Base-by-base conservation (phyloP, 495 filamentous ascomycete species). In the Trichoderma asperelloides region DNA sequence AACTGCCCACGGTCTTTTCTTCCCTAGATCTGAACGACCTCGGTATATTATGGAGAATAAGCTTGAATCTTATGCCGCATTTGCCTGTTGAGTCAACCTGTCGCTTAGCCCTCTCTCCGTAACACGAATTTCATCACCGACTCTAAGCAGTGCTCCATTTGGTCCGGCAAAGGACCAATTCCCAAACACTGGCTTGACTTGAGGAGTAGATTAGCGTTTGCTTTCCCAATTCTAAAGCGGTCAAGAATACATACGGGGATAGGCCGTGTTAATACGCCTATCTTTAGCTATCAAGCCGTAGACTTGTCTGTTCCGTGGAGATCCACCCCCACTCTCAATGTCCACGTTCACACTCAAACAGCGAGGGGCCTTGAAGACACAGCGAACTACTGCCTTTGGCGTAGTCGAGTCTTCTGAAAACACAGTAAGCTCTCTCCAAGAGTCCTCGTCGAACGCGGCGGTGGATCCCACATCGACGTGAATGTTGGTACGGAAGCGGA, bases 361-460 rank as follows among this genome's bases (percentile, higher is more conserved):
- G 27, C 55, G 55, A 33, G 55, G 55, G 23, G 55, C 27, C 25
- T 60, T 60, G 55, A 60, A 60, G 55, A 60, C 55, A 30, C 55
- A 60, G 8, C 55, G 55, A 12, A 60, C 16, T 0, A 60, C 16
- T 11, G 55, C 55, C 27, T 60, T 60, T 28, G 55, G 55, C 1
- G 55, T 60, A 60, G 55, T 60, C 13, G 23, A 3, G 55, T 60
- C 55, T 60, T 60, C 55, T 12, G 23, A 11, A 60, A 60, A 60
- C 12, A 60, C 55, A 11, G 55, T 60, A 30, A 60, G 55, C 23
- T 60, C 55, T 30, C 55, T 60, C 55, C 55, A 60, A 25, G 6
- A 0, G 11, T 60, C 55, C 23, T 60, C 55, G 12, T 60, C 55
- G 9, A 11, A 60, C 3, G 55, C 8, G 23, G 55, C 55, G 27